Percentiles rank a stretch among this genome's conserved stretches.
Conservation (phyloP, 2,329 filamentous ascomycete genomes). For the Cladosporium sp. region DNA sequence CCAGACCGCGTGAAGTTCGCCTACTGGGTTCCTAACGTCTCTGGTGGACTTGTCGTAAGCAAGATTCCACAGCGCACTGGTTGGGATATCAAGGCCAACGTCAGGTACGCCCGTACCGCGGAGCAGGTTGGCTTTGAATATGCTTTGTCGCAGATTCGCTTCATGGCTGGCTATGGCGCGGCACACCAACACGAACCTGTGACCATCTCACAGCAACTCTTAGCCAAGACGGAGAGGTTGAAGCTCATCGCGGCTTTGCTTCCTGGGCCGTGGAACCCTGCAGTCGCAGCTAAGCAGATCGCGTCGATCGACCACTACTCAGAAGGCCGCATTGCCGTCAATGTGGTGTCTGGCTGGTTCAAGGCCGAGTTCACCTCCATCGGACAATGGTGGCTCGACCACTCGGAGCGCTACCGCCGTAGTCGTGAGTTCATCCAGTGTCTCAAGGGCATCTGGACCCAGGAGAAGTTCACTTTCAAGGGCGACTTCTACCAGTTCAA, state of each 20-base stretch:
- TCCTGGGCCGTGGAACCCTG: conserved; percentile 49
- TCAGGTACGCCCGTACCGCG: conserved; percentile 47
- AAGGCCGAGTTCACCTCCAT: conserved; percentile 50
- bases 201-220: conserved; percentile 48
- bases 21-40: conserved; percentile 54
- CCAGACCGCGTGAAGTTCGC: conserved; percentile 45
- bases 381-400: conserved; percentile 54
- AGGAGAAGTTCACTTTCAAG: conserved; percentile 46
- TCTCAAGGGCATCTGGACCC: conserved; percentile 50
- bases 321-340: conserved; percentile 50
- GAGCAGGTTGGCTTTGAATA: conserved; percentile 50
- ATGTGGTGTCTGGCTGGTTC: conserved; percentile 53
- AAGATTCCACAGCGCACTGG: conserved; percentile 49
- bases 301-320: conserved; percentile 51
- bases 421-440: conserved; percentile 50
- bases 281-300: conserved; percentile 51
- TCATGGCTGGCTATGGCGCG: conserved; percentile 44
- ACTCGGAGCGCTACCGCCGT: conserved; percentile 49
- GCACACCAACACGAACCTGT: conserved; percentile 51
- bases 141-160: conserved; percentile 50
- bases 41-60: conserved; percentile 50
- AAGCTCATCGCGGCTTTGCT: conserved; percentile 51
- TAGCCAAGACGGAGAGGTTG: conserved; percentile 45
- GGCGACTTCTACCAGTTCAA: conserved; percentile 53
- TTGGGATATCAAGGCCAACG: conserved; percentile 48